phyloP scores from a whole-genome alignment of 2,329 filamentous ascomycete genomes.

The Exophiala phaeomuriformis region DNA sequence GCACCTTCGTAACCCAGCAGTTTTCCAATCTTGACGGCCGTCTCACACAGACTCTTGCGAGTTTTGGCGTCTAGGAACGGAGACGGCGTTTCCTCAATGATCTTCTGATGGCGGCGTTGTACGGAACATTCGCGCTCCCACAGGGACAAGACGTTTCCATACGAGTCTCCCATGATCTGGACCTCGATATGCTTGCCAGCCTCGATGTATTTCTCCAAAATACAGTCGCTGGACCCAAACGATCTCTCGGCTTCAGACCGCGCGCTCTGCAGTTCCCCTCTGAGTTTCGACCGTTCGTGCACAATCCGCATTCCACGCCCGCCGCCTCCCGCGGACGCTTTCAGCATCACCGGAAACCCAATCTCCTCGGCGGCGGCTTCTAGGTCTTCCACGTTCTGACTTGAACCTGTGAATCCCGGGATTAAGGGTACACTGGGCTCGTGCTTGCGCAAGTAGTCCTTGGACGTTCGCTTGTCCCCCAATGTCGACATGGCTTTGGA shows the following conservation, averaged over 20 bases:
- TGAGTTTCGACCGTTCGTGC: conserved; percentile 30
- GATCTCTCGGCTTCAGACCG: conserved; percentile 37
- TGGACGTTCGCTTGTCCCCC: conserved; percentile 31
- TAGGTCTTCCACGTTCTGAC: conserved; percentile 25
- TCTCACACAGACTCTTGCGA: conserved; percentile 31
- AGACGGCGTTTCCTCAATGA: conserved; percentile 45
- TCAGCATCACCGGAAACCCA: conserved; percentile 41
- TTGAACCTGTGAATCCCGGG: conserved; percentile 27
- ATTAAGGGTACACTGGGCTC: conserved; percentile 30
- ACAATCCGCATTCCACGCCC: conserved; percentile 41
- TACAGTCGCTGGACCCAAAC: conserved; percentile 39
- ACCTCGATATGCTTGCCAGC: conserved; percentile 44
- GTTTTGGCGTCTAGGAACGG: conserved; percentile 31
- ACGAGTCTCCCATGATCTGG: conserved; percentile 44
- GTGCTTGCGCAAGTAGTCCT: conserved; percentile 27
- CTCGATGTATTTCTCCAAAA: conserved; percentile 41
- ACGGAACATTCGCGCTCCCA: conserved; percentile 48
- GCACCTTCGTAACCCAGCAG: conserved; percentile 37
- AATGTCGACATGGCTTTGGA: conserved; percentile 30
- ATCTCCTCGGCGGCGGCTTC: conserved; percentile 26
- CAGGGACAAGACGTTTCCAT: conserved; percentile 36
- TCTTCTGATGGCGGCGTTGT: conserved; percentile 47
- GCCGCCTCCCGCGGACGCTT: conserved; percentile 44
- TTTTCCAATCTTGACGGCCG: conserved; percentile 35
- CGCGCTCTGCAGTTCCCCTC: conserved; percentile 34